A percentile compares a stretch with the other conserved stretches of the same genome.
phyloP scores from a whole-genome alignment of 2,329 filamentous ascomycete genomes.

The Botrytis porri region DNA sequence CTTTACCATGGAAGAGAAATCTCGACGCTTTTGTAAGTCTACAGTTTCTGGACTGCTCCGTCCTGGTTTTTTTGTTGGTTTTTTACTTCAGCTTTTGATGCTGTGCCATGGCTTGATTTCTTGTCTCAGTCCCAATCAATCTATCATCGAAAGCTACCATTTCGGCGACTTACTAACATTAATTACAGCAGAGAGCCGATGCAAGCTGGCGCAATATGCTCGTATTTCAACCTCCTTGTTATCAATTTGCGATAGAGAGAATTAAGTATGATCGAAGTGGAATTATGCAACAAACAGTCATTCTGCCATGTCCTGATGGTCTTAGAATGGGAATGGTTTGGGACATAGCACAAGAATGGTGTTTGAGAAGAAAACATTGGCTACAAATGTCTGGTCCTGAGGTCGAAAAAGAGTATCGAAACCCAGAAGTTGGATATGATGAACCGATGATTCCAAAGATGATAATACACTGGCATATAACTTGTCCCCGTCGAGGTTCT shows the following conservation, averaged over 20 bases:
- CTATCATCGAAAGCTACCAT: neutral
- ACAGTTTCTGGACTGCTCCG: neutral
- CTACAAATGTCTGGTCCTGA: conserved; percentile 11
- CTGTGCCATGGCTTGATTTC: neutral
- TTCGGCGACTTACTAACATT: neutral
- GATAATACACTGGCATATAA: conserved; percentile 12
- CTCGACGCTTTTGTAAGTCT: conserved; percentile 12
- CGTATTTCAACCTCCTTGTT: conserved; percentile 16
- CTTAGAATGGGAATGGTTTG: conserved; percentile 19
- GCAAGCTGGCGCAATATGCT: conserved; percentile 19
- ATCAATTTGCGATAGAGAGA: conserved; percentile 1
- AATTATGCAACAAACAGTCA: neutral
- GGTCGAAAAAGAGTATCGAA: neutral
- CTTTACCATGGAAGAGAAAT: conserved; percentile 13
- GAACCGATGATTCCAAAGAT: conserved; percentile 14
- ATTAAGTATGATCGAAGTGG: conserved; percentile 6
- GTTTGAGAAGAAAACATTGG: conserved; percentile 16
- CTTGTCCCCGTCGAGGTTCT: conserved; percentile 4
- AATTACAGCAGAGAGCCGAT: conserved; percentile 13
- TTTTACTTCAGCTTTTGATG: neutral
- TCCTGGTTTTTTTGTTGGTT: neutral
- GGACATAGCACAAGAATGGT: conserved; percentile 20
- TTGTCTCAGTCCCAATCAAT: neutral
- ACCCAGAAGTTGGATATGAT: neutral
- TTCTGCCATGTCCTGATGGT: conserved; percentile 13